phyloP scores from a whole-genome alignment of 805 yeast species.

The Torulaspora indica region DNA sequence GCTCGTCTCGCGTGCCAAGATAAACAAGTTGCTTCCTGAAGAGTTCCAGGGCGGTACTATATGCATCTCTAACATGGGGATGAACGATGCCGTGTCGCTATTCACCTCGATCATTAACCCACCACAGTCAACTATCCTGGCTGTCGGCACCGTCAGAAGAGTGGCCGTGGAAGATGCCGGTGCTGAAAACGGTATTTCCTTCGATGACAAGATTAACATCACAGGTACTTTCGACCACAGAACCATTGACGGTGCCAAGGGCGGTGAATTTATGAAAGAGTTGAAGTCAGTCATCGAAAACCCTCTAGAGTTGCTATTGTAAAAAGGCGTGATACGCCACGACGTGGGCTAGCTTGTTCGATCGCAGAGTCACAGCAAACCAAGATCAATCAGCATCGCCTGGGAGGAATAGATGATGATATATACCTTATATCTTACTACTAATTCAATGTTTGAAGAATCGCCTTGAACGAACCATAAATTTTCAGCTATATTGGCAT shows the following conservation, averaged over 20 bases:
- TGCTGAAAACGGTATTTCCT: constrained; percentile 85
- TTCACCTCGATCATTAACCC: constrained; percentile 98
- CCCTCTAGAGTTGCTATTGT: constrained; percentile 89
- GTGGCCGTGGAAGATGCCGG: constrained; percentile 89
- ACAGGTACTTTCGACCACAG: constrained; percentile 99
- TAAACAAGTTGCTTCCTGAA: constrained; percentile 86
- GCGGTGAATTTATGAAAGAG: constrained; percentile 94
- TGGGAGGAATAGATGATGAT: background rate
- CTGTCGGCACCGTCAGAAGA: constrained; percentile 89
- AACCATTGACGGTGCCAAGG: constrained; percentile 94
- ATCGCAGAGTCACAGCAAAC: no score
- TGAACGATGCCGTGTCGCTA: constrained; percentile 88
- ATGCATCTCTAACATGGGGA: constrained; percentile 97
- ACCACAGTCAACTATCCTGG: constrained; percentile 91
- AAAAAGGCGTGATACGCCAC: constrained; percentile 25
- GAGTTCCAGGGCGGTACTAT: constrained; percentile 99
- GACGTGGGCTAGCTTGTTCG: background rate
- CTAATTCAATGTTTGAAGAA: background rate
- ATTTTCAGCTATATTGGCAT: background rate
- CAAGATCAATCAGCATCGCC: no score
- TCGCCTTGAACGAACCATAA: background rate
- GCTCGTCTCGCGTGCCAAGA: constrained; percentile 93
- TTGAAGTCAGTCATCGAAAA: constrained; percentile 88
- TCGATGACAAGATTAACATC: constrained; percentile 84
- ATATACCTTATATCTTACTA: background rate